phyloP scores from a whole-genome alignment of 352 stramenopile species.

The Globisporangium lucens region DNA sequence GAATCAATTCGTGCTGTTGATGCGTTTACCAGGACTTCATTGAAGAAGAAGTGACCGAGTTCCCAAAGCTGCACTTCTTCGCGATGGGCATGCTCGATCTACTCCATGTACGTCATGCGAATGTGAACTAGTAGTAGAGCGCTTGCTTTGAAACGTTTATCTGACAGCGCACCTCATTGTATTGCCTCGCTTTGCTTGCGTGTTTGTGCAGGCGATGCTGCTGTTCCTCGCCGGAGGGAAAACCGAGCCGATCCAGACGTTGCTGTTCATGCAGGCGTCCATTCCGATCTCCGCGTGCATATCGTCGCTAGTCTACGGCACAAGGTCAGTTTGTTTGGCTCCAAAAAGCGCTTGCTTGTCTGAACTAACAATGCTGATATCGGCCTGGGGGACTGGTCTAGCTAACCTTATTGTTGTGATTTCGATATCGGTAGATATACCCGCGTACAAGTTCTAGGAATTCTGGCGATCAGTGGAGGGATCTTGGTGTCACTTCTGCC shows the following conservation, averaged over 20 bases:
- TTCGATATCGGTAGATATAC: conserved; percentile 51
- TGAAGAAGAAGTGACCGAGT: conserved; percentile 82
- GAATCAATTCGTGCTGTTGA: neutral
- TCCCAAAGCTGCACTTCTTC: conserved; percentile 86
- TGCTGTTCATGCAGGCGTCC: conserved; percentile 84
- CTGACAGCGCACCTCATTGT: neutral
- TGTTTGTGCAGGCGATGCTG: conserved; percentile 57
- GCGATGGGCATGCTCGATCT: conserved; percentile 84
- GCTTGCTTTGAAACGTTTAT: neutral
- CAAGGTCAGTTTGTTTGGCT: conserved; percentile 28
- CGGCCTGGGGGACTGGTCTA: neutral
- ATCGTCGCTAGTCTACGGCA: conserved; percentile 51
- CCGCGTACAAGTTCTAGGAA: conserved; percentile 65
- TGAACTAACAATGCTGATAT: neutral
- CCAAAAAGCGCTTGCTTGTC: neutral
- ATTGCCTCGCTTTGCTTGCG: neutral
- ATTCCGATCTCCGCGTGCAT: conserved; percentile 69
- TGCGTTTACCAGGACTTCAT: conserved; percentile 61
- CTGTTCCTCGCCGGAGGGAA: conserved; percentile 81
- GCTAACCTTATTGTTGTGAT: neutral
- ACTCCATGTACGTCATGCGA: conserved; percentile 50
- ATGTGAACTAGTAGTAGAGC: neutral
- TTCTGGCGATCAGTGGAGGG: conserved; percentile 58
- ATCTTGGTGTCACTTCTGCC: conserved; percentile 77
- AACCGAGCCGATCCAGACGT: conserved; percentile 79